Evolutionary conservation across 306 rosid species (phyloP), one percentile per base, ranked within the genome.

Genomic region (Begonia peltatifolia): DNA sequence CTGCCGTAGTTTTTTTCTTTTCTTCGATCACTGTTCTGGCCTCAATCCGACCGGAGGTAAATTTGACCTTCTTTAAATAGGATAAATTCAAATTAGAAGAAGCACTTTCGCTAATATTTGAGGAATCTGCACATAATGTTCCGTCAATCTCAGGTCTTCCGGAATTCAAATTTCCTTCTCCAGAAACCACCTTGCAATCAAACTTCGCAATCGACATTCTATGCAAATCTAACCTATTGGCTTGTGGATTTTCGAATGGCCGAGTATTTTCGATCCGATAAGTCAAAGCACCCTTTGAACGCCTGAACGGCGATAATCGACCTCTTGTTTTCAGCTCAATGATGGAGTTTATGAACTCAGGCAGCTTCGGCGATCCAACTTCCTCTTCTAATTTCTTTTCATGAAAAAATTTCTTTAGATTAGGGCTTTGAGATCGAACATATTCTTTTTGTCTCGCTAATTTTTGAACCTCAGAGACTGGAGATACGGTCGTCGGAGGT

Each of bases 211-310:
- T 65, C 36, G 52, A 64, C 61, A 54, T 56, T 48, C 61, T 59
- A 12, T 64, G 41, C 65, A 57, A 57, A 46, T 63, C 72, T 50
- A 69, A 59, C 62, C 60, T 74, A 20, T 48, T 68, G 58, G 62
- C 38, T 30, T 30, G 38, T 30, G 38, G 38, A 30, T 9, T 0
- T 30, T 30, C 38, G 6, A 30, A 30, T 30, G 38, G 83, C 46
- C 63, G 78, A 48, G 80, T 78, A 60, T 72, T 42, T 36, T 71
- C 75, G 42, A 71, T 78, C 63, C 87, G 62, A 51, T 68, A 71
- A 1, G 97, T 94, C 56, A 95, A 90, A 22, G 83, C 63, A 5
- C 83, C 69, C 66, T 89, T 60, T 10, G 90, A 78, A 53, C 77
- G 77, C 57, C 81, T 70, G 52, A 82, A 82, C 23, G 95, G 93